Base-by-base conservation (phyloP, 768 basidiomycete species). In the Mycena epipterygia region DNA sequence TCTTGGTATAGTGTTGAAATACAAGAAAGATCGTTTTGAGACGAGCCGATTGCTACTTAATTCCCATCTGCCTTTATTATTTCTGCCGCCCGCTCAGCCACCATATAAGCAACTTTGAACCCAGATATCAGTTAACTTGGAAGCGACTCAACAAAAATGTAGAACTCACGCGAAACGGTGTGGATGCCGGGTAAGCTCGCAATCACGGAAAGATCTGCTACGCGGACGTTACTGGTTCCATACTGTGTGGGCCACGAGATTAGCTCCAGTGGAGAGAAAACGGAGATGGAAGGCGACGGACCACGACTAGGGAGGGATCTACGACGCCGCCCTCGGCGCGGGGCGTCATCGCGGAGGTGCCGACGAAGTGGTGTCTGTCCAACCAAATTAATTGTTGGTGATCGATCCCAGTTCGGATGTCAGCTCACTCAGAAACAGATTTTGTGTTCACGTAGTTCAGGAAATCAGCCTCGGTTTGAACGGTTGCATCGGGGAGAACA, bases 181-280 rank as follows among this genome's bases (percentile, higher is more conserved):
- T 80, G 80, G 13, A 77, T 73, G 1, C 75, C 75, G 30, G 79
- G 69, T 16, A 79, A 79, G 46, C 81, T 67, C 5, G 84, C 82
- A 6, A 83, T 59, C 48, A 85, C 67, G 12, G 81, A 82, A 2
- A 82, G 62, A 67, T 85, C 85, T 8, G 80, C 84, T 30, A 86
- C 83, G 9, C 85, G 81, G 16, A 86, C 37, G 64, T 85, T 85
- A 25, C 68, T 73, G 0, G 83, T 83, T 16, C 84, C 84, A 65
- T 85, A 84, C 70, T 71, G 30, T n/a, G n/a, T n/a, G n/a, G n/a
- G n/a, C n/a, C n/a, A n/a, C n/a, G n/a, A n/a, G n/a, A n/a, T n/a
- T n/a, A n/a, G n/a, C n/a, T n/a, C n/a, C n/a, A n/a, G n/a, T n/a
- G 29, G 17, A 23, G 14, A 59, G 37, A 13, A 23, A 35, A 12